These are phyloP conservation scores for Leccinellum rugosiceps DNA, from an alignment of 768 basidiomycete genomes.

Conservation along the genomic window DNA sequence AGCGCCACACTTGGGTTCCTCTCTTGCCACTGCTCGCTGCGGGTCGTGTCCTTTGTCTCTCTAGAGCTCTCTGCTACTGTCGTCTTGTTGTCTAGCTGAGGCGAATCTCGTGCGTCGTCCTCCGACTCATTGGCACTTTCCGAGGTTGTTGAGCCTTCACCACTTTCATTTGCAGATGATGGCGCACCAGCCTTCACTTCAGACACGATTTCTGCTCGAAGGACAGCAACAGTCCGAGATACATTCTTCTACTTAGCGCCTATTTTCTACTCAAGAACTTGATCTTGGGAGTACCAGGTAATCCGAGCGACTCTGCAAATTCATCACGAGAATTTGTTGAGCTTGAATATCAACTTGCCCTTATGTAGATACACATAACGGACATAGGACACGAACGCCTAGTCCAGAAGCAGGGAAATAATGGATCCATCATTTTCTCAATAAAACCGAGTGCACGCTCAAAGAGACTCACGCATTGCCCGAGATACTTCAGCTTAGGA, in stretches of 20 bases:
- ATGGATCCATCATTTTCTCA: not conserved
- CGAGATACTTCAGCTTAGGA: slow-evolving; percentile 95
- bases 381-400: slow-evolving; percentile 99
- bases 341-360: slow-evolving; percentile 89
- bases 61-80: slow-evolving; percentile 22
- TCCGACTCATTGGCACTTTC: slow-evolving; percentile 28
- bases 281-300: slow-evolving; percentile 95
- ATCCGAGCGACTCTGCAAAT: slow-evolving; percentile 85
- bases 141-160: slow-evolving; percentile 10
- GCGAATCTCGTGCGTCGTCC: slow-evolving; percentile 10
- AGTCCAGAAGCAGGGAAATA: not conserved
- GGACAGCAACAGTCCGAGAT: slow-evolving; percentile 42
- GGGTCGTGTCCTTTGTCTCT: too few relatives aligned
- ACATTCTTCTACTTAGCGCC: slow-evolving; percentile 77
- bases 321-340: slow-evolving; percentile 74
- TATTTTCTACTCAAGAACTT: slow-evolving; percentile 73
- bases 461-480: slow-evolving; percentile 67
- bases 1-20: too few relatives aligned
- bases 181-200: slow-evolving; percentile 13
- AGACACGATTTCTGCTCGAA: slow-evolving; percentile 30
- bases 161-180: slow-evolving; percentile 20
- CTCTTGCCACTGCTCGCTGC: too few relatives aligned
- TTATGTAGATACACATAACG: slow-evolving; percentile 91
- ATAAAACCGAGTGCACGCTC: accelerated
- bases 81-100: not conserved